Percentiles rank a stretch among this genome's conserved stretches.
Conservation (phyloP, 805 yeast species). For the Sugiyamaella chiloensis region DNA sequence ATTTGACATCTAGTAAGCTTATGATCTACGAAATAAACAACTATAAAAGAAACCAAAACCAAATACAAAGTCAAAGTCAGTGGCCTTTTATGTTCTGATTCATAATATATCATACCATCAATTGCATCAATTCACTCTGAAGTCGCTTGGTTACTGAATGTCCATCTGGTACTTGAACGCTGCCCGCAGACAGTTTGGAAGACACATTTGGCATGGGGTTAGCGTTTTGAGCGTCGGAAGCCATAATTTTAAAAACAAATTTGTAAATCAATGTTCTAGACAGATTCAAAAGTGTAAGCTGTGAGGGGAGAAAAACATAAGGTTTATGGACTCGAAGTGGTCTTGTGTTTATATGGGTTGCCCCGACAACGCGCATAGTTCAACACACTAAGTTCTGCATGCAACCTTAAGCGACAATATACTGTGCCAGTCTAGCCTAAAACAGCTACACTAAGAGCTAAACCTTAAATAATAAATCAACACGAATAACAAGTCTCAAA, state of each 20-base stretch:
- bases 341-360: slow-evolving; percentile 1
- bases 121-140: slow-evolving; percentile 50
- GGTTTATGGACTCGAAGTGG: too few species aligned
- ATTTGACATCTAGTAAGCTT: slow-evolving; percentile 36
- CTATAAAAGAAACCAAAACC: too few species aligned
- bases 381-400: too few species aligned
- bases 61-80: too few species aligned
- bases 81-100: too few species aligned
- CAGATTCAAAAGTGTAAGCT: background rate
- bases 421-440: too few species aligned
- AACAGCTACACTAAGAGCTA: too few species aligned
- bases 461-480: too few species aligned
- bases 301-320: slow-evolving; percentile 1
- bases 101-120: slow-evolving; percentile 37
- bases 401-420: too few species aligned
- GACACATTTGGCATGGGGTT: slow-evolving; percentile 13
- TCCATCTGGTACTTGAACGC: slow-evolving; percentile 34
- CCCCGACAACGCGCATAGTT: background rate
- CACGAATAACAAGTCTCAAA: too few species aligned
- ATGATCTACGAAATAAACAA: background rate
- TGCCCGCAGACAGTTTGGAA: slow-evolving; percentile 4
- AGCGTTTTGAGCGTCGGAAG: slow-evolving; percentile 18
- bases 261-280: too few species aligned
- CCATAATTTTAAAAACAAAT: background rate
- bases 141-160: slow-evolving; percentile 50